These are phyloP conservation scores for Boletus reticuloceps DNA, from an alignment of 768 basidiomycete species.

Conservation along the genomic window DNA sequence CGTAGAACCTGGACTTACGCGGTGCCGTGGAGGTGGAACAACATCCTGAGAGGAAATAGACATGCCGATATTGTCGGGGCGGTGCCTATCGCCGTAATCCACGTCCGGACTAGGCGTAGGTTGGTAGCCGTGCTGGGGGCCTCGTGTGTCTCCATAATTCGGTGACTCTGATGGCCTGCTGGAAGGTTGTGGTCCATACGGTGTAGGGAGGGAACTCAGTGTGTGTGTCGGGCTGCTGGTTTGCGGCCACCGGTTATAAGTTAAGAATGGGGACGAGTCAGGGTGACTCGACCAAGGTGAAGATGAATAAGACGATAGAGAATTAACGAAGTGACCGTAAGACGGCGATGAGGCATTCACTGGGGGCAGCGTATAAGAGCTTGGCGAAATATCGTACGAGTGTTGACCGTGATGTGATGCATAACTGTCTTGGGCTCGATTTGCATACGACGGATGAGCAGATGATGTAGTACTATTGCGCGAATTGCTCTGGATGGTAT, in stretches of 20 bases:
- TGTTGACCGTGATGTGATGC: constrained; percentile 23
- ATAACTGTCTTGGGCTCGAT: constrained; percentile 27
- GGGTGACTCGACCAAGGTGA: constrained; percentile 26
- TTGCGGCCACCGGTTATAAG: constrained; percentile 32
- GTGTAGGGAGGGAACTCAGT: constrained; percentile 19
- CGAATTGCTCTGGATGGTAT: constrained; percentile 29
- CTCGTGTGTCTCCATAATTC: constrained; percentile 26
- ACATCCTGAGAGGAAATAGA: constrained; percentile 36
- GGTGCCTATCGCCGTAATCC: constrained; percentile 37
- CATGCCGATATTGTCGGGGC: constrained; percentile 30
- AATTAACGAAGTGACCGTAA: constrained; percentile 24
- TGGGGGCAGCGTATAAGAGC: constrained; percentile 31
- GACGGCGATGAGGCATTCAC: constrained; percentile 28
- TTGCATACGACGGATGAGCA: constrained; percentile 25
- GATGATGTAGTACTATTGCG: constrained; percentile 21
- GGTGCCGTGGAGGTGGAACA: constrained; percentile 57
- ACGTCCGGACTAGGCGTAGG: constrained; percentile 37
- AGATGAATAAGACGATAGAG: constrained; percentile 29
- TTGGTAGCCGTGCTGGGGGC: constrained; percentile 37
- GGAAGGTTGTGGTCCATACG: constrained; percentile 27
- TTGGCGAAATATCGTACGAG: constrained; percentile 27
- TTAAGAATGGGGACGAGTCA: constrained; percentile 29
- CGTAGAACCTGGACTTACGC: constrained; percentile 49
- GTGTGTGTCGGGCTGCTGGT: constrained; percentile 28
- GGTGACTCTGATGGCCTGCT: constrained; percentile 41